Base-by-base conservation (phyloP, 1,284 basidiomycete genomes). In the Heterobasidion parviporum region DNA sequence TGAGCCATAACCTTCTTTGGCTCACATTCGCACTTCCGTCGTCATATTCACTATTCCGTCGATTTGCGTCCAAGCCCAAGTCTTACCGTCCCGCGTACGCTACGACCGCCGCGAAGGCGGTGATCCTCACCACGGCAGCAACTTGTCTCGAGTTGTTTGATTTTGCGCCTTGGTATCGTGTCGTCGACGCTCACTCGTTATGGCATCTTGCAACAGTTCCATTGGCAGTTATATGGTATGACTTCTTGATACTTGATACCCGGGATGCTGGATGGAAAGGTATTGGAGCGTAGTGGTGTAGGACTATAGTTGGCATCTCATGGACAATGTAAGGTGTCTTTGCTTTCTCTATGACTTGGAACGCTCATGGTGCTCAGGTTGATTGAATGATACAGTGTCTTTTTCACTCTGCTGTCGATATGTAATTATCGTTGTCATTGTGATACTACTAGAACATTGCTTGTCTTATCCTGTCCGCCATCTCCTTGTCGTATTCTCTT, bases 131-230 rank as follows among this genome's bases (percentile, higher is more conserved):
- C 1, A 91, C 86, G 1, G 75, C 78, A 0, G 89, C 93, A 8
- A 93, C 89, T 15, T 74, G 78, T 1, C 77, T 99, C 32, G 97
- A 99, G 68, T 67, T 99, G 1, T 83, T 98, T 61, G 97, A 99
- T 66, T 99, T 99, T 64, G 83, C 93, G 1, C 92, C 97, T 0
- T 75, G 85, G 71, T 64, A 68, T 32, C 73, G 94, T 46, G 68
- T 85, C 3, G 72, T 98, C n/a, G 97, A 99, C 66, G 94, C 96
- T 0, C 97, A 99, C 70, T 79, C 94, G 4, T 72, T 98, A 10
- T 99, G 97, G 97, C 97, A 99, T 72, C 73, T 90, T 3, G 81
- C 85, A 2, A 99, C 96, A 0, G 87, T 82, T 0, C 90, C 90
- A 0, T 81, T 99, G 50, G 82, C 85, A 2, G 67, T 79, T 52